A percentile compares a stretch with the other conserved stretches of the same genome.
Conservation (phyloP, 345 rosid species). For the Syzygium jambos region DNA sequence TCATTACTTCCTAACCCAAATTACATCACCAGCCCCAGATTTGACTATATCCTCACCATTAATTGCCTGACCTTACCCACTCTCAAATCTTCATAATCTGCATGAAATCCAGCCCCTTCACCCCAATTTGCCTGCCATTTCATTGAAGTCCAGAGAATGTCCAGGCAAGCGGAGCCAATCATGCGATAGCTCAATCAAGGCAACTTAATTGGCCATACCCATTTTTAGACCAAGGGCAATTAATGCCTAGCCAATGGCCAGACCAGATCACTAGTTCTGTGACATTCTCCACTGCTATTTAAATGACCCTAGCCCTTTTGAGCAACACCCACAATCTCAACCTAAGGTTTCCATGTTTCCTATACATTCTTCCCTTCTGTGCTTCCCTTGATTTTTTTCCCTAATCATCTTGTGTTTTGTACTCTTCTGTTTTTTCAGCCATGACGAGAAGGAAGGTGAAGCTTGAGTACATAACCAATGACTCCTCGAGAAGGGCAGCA, state of each 20-base stretch:
- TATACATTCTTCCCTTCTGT: not conserved
- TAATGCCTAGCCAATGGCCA: not conserved
- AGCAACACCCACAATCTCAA: not conserved
- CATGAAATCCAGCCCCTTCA: not conserved
- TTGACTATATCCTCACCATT: not conserved
- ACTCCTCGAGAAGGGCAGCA: conserved; percentile 43
- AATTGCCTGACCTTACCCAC: not conserved
- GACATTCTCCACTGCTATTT: not conserved
- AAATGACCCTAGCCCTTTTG: not conserved
- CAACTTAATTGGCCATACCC: not conserved
- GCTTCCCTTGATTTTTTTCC: not conserved
- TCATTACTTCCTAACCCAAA: not conserved
- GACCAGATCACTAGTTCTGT: not conserved
- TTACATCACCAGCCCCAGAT: not conserved
- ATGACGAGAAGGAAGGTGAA: conserved; percentile 63
- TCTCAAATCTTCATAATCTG: not conserved
- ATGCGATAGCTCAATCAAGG: not conserved
- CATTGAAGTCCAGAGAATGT: not conserved
- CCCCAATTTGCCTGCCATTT: not conserved
- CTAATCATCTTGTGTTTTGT: not conserved
- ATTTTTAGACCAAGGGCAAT: not conserved
- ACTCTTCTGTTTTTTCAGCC: not conserved
- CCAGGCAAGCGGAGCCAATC: not conserved
- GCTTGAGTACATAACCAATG: conserved; percentile 33
- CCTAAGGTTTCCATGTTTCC: not conserved